phyloP scores from a whole-genome alignment of 192 early-diverging fungal species.

The Backusella psychrophila region DNA sequence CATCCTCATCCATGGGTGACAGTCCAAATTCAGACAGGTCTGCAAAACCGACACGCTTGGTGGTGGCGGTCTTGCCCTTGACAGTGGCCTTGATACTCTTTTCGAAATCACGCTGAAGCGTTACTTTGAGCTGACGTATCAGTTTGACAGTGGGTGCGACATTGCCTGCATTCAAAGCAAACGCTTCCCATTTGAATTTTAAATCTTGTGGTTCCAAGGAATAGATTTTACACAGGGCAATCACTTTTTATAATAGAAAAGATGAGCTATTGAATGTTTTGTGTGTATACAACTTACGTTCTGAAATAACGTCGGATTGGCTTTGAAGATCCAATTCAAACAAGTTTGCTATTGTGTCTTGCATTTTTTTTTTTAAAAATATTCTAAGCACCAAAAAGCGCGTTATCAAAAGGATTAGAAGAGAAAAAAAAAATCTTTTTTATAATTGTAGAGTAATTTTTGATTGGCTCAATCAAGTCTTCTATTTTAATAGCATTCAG shows the following conservation, averaged over 20 bases:
- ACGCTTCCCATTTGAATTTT: conserved; percentile 37
- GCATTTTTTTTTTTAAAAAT: neutral
- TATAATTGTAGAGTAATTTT: neutral
- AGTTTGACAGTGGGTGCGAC: conserved; percentile 23
- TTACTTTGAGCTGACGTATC: conserved; percentile 16
- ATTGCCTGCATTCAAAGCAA: conserved; percentile 12
- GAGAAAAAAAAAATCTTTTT: neutral
- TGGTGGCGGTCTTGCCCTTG: neutral
- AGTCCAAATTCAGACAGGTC: neutral
- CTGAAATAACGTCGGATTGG: neutral
- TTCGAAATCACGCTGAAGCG: conserved; percentile 28
- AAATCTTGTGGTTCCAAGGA: conserved; percentile 20
- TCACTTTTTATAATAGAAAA: conserved; percentile 11
- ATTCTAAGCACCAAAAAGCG: neutral
- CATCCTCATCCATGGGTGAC: conserved; percentile 4
- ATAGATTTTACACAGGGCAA: conserved; percentile 27
- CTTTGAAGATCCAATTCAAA: neutral
- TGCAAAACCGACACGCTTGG: neutral
- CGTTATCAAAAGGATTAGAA: neutral
- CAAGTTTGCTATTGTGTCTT: neutral
- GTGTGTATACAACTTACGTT: neutral
- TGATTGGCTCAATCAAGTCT: neutral
- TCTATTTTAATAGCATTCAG: no score
- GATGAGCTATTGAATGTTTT: neutral
- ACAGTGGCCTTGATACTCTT: neutral